phyloP scores from a whole-genome alignment of 169 alveolate genomes.

The Cryptosporidium baileyi region DNA sequence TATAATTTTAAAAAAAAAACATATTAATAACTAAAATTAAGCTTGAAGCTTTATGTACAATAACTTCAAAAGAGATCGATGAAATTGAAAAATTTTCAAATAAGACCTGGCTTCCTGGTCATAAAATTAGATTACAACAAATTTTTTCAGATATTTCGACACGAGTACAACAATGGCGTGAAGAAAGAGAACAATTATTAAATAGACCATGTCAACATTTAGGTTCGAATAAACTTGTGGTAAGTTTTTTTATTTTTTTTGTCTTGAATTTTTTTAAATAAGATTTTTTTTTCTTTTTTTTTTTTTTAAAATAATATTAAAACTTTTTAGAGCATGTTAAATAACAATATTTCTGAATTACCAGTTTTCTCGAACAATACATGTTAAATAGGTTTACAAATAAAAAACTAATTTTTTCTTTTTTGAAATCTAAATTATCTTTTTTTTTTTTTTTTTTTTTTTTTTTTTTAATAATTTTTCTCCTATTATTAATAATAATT shows the following conservation, averaged over 20 bases:
- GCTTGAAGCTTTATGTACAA: constrained; percentile 65
- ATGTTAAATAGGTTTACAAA: background rate
- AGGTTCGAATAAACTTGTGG: constrained; percentile 50
- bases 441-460: too few species aligned
- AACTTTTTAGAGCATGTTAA: constrained; percentile 5
- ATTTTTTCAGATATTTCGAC: constrained; percentile 48
- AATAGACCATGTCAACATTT: constrained; percentile 49
- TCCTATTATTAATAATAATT: too few species aligned
- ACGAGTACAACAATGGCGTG: constrained; percentile 65
- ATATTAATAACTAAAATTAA: background rate
- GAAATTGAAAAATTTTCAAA: constrained; percentile 52
- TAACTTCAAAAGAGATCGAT: constrained; percentile 36
- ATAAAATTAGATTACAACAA: constrained; percentile 62
- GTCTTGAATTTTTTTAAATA: too few species aligned
- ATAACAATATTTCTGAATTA: constrained; percentile 14
- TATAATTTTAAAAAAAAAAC: background rate
- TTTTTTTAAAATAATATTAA: too few species aligned
- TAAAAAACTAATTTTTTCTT: too few species aligned
- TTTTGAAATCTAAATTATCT: too few species aligned
- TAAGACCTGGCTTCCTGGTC: constrained; percentile 64
- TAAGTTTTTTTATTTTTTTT: background rate
- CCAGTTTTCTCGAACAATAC: constrained; percentile 15
- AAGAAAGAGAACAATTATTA: constrained; percentile 33
- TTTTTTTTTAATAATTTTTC: too few species aligned
- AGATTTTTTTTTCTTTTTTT: too few species aligned